Conservation (phyloP, 2,329 filamentous ascomycete species). For the Fusarium sp. region DNA sequence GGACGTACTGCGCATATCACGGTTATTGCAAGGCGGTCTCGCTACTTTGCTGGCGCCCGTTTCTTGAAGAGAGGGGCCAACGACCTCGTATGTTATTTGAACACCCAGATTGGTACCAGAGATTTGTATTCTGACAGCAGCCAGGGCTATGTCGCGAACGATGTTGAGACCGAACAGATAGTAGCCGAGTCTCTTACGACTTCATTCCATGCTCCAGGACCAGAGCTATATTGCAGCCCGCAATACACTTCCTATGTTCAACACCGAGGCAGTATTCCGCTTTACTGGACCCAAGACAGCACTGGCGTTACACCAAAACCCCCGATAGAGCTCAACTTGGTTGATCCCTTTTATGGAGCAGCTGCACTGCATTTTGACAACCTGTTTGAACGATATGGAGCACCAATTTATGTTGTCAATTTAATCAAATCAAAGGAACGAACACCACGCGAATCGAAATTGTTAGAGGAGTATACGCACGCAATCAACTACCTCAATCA, state of each 20-base stretch:
- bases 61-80: slow-evolving; percentile 96
- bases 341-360: slow-evolving; percentile 94
- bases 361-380: slow-evolving; percentile 96
- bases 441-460: slow-evolving; percentile 89
- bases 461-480: slow-evolving; percentile 86
- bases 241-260: slow-evolving; percentile 97
- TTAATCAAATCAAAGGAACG: slow-evolving; percentile 90
- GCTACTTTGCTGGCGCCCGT: slow-evolving; percentile 92
- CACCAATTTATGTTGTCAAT: slow-evolving; percentile 91
- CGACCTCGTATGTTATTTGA: slow-evolving; percentile 66
- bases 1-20: slow-evolving; percentile 91
- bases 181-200: slow-evolving; percentile 95
- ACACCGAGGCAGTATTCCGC: slow-evolving; percentile 93
- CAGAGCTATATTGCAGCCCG: slow-evolving; percentile 85
- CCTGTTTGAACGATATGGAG: slow-evolving; percentile 91
- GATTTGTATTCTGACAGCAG: slow-evolving; percentile 5
- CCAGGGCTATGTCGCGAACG: slow-evolving; percentile 93
- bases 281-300: slow-evolving; percentile 97
- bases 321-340: slow-evolving; percentile 93
- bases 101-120: not conserved
- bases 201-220: slow-evolving; percentile 92
- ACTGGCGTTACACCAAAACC: slow-evolving; percentile 96
- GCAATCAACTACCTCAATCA: slow-evolving; percentile 95
- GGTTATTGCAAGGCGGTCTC: slow-evolving; percentile 89
- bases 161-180: slow-evolving; percentile 98